Conservation (phyloP, 1,284 basidiomycete genomes). For the Apiotrichum sp. region DNA sequence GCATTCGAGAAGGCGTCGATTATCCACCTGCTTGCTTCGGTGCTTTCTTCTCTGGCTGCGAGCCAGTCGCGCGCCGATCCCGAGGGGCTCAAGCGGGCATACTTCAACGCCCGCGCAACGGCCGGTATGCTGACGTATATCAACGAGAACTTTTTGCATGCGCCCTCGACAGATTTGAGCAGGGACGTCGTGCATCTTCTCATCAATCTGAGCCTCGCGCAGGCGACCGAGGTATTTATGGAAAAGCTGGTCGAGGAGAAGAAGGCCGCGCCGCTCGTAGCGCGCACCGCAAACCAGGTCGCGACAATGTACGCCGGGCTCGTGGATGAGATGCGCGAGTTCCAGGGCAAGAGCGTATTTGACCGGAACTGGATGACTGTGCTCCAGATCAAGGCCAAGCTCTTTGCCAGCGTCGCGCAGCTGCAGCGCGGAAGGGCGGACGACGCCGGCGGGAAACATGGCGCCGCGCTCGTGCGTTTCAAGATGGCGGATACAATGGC, state of each 20-base stretch:
- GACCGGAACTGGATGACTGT: constrained; percentile 81
- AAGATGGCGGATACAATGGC: constrained; percentile 71
- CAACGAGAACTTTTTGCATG: constrained; percentile 98
- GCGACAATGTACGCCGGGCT: constrained; percentile 72
- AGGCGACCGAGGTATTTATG: constrained; percentile 93
- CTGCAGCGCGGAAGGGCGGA: constrained; percentile 82
- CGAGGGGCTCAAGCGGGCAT: constrained; percentile 91
- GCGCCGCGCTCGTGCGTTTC: constrained; percentile 76
- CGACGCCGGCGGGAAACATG: constrained; percentile 69
- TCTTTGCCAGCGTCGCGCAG: constrained; percentile 79
- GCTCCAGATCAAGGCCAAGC: constrained; percentile 76
- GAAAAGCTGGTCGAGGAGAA: constrained; percentile 91
- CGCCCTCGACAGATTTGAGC: constrained; percentile 92
- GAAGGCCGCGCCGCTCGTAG: constrained; percentile 70
- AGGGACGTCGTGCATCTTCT: constrained; percentile 91
- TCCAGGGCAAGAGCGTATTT: constrained; percentile 89
- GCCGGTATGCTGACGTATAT: constrained; percentile 98
- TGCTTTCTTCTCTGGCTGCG: constrained; percentile 82
- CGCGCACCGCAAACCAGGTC: constrained; percentile 80
- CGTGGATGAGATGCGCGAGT: constrained; percentile 87
- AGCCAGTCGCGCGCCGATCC: constrained; percentile 61
- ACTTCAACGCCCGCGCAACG: constrained; percentile 84
- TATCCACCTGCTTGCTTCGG: constrained; percentile 92
- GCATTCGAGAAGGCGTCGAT: constrained; percentile 98
- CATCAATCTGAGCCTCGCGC: constrained; percentile 76